Percentiles rank a stretch among this genome's conserved stretches.
phyloP scores from a whole-genome alignment of 306 rosid genomes.

The Dryas drummondii region DNA sequence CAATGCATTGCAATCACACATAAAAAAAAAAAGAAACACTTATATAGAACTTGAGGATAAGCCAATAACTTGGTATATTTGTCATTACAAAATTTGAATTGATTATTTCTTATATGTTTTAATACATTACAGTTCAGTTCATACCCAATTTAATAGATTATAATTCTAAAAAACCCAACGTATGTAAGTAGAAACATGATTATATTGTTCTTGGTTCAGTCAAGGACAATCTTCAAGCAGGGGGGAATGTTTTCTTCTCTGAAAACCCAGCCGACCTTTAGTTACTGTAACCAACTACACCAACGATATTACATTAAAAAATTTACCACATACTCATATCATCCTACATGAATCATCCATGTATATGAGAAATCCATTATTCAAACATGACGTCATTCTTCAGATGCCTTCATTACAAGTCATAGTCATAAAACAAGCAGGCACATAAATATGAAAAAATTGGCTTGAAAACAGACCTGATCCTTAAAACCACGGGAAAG shows the following conservation, averaged over 20 bases:
- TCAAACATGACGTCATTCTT: not conserved
- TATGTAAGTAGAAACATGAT: too few species aligned
- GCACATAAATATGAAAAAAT: not conserved
- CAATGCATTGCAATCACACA: not conserved
- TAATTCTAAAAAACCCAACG: too few species aligned
- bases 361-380: not conserved
- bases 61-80: not conserved
- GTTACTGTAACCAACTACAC: not conserved
- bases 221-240: too few species aligned
- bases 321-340: too few species aligned
- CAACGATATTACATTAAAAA: not conserved
- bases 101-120: not conserved
- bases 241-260: too few species aligned
- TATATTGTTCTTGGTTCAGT: too few species aligned
- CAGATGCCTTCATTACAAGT: not conserved
- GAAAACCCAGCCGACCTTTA: too few species aligned
- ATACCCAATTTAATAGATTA: not conserved
- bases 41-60: not conserved
- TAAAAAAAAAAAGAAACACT: not conserved
- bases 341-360: not conserved
- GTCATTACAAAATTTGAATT: not conserved
- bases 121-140: not conserved
- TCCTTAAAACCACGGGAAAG: constrained; percentile 79
- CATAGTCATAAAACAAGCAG: not conserved
- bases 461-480: constrained; percentile 46